Percentiles rank a stretch among this genome's conserved stretches.
Evolutionary conservation across 768 basidiomycete species (phyloP).

Genomic region (Suillus luteus): DNA sequence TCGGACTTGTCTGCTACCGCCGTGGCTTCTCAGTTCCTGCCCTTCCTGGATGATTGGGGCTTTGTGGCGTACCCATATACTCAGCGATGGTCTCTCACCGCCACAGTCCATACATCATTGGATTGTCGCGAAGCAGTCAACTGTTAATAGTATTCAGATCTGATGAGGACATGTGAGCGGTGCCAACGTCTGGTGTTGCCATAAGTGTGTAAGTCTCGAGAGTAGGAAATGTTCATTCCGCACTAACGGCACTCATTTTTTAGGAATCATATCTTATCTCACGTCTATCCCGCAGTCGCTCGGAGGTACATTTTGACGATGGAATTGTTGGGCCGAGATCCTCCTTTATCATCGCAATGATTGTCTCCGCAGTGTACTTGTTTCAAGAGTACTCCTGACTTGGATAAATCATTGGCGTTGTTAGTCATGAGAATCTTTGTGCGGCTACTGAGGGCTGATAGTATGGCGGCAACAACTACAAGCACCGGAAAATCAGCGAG

Average conservation of each 20-base stretch:
- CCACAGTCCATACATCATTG: constrained; percentile 16
- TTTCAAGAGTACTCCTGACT: constrained; percentile 12
- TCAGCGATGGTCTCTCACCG: constrained; percentile 20
- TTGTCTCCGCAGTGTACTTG: constrained; percentile 15
- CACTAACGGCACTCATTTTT: constrained; percentile 6
- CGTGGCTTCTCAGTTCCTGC: constrained; percentile 33
- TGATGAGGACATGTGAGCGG: not conserved
- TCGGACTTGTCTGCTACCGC: constrained; percentile 38
- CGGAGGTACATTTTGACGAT: constrained; percentile 14
- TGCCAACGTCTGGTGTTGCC: not conserved
- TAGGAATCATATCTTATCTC: constrained; percentile 9
- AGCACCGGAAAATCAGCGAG: constrained; percentile 21
- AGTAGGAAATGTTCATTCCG: not conserved
- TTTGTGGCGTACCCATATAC: constrained; percentile 32
- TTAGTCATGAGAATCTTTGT: constrained; percentile 24
- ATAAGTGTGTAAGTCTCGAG: not conserved
- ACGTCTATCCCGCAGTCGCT: constrained; percentile 1
- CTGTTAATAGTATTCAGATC: constrained; percentile 1
- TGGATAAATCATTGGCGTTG: constrained; percentile 15
- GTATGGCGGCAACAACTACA: constrained; percentile 22
- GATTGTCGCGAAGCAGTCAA: constrained; percentile 6
- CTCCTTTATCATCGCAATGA: constrained; percentile 19
- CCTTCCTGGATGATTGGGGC: constrained; percentile 20
- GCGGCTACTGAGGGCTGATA: constrained; percentile 18
- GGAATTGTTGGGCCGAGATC: constrained; percentile 17